Percentiles rank a stretch among this genome's conserved stretches.
Evolutionary conservation across 2,329 filamentous ascomycete genomes (phyloP).

Genomic region (Cladorrhinum sp.): DNA sequence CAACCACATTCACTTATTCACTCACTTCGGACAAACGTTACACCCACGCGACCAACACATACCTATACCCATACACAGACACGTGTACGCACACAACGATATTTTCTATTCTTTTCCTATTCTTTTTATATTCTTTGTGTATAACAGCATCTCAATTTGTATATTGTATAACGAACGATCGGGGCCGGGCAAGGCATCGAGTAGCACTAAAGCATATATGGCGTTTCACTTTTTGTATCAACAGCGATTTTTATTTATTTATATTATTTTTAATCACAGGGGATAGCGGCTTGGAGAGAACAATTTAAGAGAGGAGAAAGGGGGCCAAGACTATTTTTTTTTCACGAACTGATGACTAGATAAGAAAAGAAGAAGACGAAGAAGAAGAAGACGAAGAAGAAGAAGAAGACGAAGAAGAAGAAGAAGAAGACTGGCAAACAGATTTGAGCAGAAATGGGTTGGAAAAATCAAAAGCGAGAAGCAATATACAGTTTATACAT

Average conservation of each 20-base stretch:
- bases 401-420: neutral
- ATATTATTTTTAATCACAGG: neutral
- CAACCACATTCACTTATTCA: neutral
- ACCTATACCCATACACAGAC: neutral
- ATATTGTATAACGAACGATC: neutral
- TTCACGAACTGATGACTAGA: neutral
- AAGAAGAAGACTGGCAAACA: neutral
- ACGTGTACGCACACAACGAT: too few relatives aligned
- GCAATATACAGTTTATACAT: too few relatives aligned
- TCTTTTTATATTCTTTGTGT: neutral
- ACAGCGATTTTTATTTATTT: neutral
- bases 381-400: neutral
- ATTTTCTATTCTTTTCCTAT: conserved; percentile 1
- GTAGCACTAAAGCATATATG: neutral
- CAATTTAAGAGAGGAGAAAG: neutral
- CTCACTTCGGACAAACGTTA: neutral
- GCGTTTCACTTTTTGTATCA: conserved; percentile 2
- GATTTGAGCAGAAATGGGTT: neutral
- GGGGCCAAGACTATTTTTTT: neutral
- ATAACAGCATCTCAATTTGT: neutral
- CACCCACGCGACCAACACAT: neutral
- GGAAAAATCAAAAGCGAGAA: too few relatives aligned
- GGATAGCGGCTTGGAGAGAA: neutral
- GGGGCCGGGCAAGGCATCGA: neutral
- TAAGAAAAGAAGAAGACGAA: neutral